Evolutionary conservation across 2,329 filamentous ascomycete species (phyloP).

Genomic region (Exophiala calicioides): DNA sequence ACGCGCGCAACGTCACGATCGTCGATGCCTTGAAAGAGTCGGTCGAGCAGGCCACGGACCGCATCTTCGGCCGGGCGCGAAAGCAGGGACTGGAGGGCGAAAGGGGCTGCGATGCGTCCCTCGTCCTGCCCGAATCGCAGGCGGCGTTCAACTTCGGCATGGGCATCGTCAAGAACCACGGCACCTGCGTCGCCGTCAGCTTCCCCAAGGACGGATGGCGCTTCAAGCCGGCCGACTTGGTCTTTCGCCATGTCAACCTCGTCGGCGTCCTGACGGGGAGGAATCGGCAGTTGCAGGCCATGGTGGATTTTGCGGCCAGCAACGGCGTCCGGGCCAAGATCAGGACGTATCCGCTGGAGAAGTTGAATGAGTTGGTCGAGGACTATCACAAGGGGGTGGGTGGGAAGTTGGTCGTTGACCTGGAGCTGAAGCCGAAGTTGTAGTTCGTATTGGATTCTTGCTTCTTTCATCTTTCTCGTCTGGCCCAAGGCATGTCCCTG

Average conservation of each 20-base stretch:
- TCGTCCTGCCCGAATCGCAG: slow-evolving; percentile 51
- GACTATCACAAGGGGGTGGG: slow-evolving; percentile 48
- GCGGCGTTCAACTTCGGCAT: slow-evolving; percentile 51
- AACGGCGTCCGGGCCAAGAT: slow-evolving; percentile 24
- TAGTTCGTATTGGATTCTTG: not conserved
- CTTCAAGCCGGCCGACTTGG: slow-evolving; percentile 29
- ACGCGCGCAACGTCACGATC: slow-evolving; percentile 33
- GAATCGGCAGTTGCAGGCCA: slow-evolving; percentile 28
- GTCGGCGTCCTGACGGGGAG: slow-evolving; percentile 27
- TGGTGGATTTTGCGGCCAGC: slow-evolving; percentile 28
- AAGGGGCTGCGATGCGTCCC: slow-evolving; percentile 50
- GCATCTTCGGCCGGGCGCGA: slow-evolving; percentile 28
- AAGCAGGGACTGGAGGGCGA: slow-evolving; percentile 34
- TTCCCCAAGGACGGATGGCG: slow-evolving; percentile 42
- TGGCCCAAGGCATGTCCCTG: slow-evolving; percentile 63
- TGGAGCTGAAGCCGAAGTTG: slow-evolving; percentile 14
- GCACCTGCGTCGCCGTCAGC: slow-evolving; percentile 49
- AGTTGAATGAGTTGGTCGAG: slow-evolving; percentile 30
- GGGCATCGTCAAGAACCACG: slow-evolving; percentile 46
- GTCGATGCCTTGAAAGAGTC: slow-evolving; percentile 43
- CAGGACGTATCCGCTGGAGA: slow-evolving; percentile 25
- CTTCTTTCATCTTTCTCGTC: slow-evolving; percentile 23
- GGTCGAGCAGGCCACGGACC: slow-evolving; percentile 35
- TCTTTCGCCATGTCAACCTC: slow-evolving; percentile 32
- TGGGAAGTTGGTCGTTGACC: slow-evolving; percentile 50